Evolutionary conservation across 805 yeast species (phyloP).

Genomic region (Spathaspora girioi): DNA sequence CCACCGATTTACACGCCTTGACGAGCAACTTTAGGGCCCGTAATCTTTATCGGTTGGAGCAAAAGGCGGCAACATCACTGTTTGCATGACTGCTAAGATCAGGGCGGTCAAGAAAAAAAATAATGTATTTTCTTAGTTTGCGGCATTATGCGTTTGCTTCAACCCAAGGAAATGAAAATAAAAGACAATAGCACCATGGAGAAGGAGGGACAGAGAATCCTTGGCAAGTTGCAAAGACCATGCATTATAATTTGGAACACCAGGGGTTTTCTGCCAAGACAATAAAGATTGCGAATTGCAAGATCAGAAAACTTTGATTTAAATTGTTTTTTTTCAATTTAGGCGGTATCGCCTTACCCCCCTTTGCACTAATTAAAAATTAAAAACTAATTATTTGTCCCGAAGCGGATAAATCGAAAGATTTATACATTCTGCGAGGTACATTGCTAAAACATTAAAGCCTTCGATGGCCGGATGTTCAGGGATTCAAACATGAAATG

Average conservation of each 20-base stretch:
- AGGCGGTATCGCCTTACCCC: neutral
- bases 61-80: neutral
- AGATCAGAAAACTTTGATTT: neutral
- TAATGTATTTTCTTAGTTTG: neutral
- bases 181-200: neutral
- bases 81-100: neutral
- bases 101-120: neutral
- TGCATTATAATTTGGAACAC: too few relatives aligned
- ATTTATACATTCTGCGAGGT: neutral
- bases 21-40: neutral
- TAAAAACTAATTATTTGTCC: neutral
- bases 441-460: neutral
- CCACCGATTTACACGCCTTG: neutral
- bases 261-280: too few relatives aligned
- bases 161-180: neutral
- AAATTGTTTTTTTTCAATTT: neutral
- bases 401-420: neutral
- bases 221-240: too few relatives aligned
- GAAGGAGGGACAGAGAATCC: neutral
- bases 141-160: neutral
- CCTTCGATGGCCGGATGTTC: neutral
- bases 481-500: neutral
- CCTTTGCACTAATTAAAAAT: neutral
- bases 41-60: neutral
- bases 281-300: neutral